Conservation (phyloP, 2,329 filamentous ascomycete species). For the Neopestalotiopsis clavispora region DNA sequence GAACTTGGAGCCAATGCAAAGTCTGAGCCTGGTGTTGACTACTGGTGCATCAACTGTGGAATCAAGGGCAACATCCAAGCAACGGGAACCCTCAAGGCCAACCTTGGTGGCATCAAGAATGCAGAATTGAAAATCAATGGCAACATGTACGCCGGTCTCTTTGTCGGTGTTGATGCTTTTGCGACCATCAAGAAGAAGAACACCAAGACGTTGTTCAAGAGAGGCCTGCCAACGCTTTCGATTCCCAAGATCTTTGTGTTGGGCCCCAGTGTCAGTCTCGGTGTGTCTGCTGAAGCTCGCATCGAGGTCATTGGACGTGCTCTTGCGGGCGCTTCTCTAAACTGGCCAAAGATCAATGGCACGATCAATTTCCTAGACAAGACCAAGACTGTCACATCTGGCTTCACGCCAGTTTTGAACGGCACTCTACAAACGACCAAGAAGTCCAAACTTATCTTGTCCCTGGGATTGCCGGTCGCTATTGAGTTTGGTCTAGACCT, state of each 20-base stretch:
- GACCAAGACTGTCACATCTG: neutral
- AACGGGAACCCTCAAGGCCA: neutral
- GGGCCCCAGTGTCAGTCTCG: neutral
- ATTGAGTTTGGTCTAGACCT: neutral
- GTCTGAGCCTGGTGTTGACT: neutral
- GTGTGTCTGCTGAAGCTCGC: neutral
- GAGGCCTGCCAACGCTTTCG: neutral
- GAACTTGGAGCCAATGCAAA: slow-evolving; percentile 7
- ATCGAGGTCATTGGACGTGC: slow-evolving; percentile 1
- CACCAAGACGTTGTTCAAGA: neutral
- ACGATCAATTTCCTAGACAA: slow-evolving; percentile 5
- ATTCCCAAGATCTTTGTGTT: neutral
- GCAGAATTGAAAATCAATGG: slow-evolving; percentile 6
- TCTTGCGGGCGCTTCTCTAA: neutral
- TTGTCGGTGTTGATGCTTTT: slow-evolving; percentile 1
- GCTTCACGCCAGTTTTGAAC: slow-evolving; percentile 4
- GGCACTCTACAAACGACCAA: slow-evolving; percentile 3
- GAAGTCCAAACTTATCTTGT: slow-evolving; percentile 1
- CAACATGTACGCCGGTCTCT: slow-evolving; percentile 1
- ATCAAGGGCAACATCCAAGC: slow-evolving; percentile 7
- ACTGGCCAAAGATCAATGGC: neutral
- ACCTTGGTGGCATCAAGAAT: neutral
- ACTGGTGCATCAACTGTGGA: slow-evolving; percentile 10
- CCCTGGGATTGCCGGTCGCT: neutral
- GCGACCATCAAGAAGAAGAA: slow-evolving; percentile 10